Evolutionary conservation across 2,329 filamentous ascomycete genomes (phyloP).

Genomic region (Penicillium sp.): DNA sequence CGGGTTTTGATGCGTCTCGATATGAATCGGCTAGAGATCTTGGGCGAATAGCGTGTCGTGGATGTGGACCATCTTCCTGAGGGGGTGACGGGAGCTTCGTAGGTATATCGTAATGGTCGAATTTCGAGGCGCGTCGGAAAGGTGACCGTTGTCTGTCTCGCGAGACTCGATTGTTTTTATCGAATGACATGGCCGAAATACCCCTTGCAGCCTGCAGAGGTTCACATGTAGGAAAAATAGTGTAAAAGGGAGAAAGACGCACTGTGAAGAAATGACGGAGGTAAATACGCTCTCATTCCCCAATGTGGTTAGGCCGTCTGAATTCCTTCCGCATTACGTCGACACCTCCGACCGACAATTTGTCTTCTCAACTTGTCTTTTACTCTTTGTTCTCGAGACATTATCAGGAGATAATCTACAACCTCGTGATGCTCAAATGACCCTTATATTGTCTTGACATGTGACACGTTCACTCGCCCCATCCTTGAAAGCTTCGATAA

Average conservation of each 20-base stretch:
- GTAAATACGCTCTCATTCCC: conserved; percentile 25
- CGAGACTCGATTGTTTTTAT: conserved; percentile 28
- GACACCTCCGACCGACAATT: neutral
- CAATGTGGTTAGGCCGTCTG: conserved; percentile 18
- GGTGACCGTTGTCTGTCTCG: conserved; percentile 33
- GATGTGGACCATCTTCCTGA: conserved; percentile 28
- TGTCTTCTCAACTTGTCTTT: neutral
- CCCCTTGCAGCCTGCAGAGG: conserved; percentile 13
- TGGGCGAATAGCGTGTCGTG: conserved; percentile 38
- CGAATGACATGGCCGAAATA: conserved; percentile 33
- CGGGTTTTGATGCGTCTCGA: conserved; percentile 36
- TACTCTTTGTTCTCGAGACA: neutral
- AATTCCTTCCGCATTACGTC: conserved; percentile 5
- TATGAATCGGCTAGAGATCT: conserved; percentile 44
- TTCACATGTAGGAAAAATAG: conserved; percentile 1
- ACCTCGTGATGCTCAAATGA: conserved; percentile 9
- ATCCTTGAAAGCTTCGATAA: conserved; percentile 9
- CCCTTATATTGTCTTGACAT: conserved; percentile 12
- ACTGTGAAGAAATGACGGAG: conserved; percentile 1
- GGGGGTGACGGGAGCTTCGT: conserved; percentile 31
- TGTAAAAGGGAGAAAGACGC: neutral
- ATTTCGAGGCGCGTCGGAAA: conserved; percentile 34
- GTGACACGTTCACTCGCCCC: conserved; percentile 19
- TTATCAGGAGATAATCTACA: conserved; percentile 15
- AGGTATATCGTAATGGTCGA: conserved; percentile 31